Percentiles rank a stretch among this genome's conserved stretches.
These are phyloP conservation scores for Saccharomyces hybrid DNA, from an alignment of 1,139 yeast species.

Conservation along the genomic window DNA sequence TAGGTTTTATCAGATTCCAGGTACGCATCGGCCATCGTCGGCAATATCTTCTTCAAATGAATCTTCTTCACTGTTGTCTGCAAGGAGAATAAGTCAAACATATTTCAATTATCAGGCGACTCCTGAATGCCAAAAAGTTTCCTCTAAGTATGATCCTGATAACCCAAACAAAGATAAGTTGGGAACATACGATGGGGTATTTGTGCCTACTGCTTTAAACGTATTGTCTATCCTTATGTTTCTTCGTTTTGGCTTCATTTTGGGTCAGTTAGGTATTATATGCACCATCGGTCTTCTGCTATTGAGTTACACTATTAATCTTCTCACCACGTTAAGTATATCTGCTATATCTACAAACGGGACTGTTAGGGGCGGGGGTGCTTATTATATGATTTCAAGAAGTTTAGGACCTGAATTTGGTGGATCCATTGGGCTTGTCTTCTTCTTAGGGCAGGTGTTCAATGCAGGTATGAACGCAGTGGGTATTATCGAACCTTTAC, in stretches of 20 bases:
- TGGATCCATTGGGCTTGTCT: conserved; percentile 72
- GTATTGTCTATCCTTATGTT: conserved; percentile 78
- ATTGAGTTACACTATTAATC: conserved; percentile 57
- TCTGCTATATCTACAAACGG: conserved; percentile 81
- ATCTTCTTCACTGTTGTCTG: conserved; percentile 21
- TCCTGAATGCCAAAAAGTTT: conserved; percentile 20
- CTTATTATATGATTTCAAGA: conserved; percentile 74
- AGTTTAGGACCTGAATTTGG: conserved; percentile 81
- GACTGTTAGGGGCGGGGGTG: conserved; percentile 78
- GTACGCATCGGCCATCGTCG: conserved; percentile 27
- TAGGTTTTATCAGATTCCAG: conserved; percentile 29
- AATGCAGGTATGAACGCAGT: conserved; percentile 74
- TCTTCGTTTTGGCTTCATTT: conserved; percentile 67
- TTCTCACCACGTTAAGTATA: conserved; percentile 63
- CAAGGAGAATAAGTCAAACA: conserved; percentile 10
- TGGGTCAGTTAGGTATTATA: conserved; percentile 69
- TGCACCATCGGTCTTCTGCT: conserved; percentile 53
- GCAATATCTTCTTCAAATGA: conserved; percentile 10
- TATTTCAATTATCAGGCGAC: conserved; percentile 29
- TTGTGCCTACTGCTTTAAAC: conserved; percentile 67
- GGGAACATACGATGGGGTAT: conserved; percentile 72
- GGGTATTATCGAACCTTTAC: conserved; percentile 67
- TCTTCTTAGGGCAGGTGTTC: conserved; percentile 68
- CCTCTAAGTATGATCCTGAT: conserved; percentile 29
- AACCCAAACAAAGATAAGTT: conserved; percentile 40